Evolutionary conservation across 495 filamentous ascomycete genomes (phyloP), one percentile per base, ranked within the genome.

Genomic region (Alectoria sarmentosa): DNA sequence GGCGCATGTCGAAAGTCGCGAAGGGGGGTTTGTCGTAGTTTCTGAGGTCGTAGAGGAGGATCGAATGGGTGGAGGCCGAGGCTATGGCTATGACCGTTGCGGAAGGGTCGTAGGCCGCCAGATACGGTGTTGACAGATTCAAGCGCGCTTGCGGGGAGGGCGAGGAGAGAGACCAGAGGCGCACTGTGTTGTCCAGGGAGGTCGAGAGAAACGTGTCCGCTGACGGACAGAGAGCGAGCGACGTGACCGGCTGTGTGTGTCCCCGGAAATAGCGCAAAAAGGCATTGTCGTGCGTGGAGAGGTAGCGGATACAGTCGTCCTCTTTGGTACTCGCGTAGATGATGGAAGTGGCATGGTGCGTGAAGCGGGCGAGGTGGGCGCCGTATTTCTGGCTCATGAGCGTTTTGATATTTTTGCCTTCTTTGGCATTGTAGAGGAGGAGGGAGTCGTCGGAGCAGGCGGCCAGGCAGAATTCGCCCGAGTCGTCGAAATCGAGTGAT

Each of bases 311-410:
- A 2, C 89, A 89, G 74, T 98, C 87, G 70, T 99, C 95, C 52
- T 91, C 84, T 69, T 97, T 96, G 6, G 94, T 98, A 72, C 90
- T 94, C 46, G 95, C 91, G 72, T 99, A 96, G 38, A 98, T 88
- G 65, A 99, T 88, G 74, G 88, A 88, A 14, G 86, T 88, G 62
- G 87, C 84, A 66, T 91, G 87, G 67, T 97, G 94, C 3, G 92
- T 95, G 76, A 98, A 99, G 70, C 91, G 87, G 8, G 94, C 94
- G 39, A 96, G 84, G 69, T 95, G 91, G 13, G 88, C 91, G 42
- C 94, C 94, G 67, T 98, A 99, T 72, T 99, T 99, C 73, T 96
- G 89, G 86, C 78, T 79, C 58, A 92, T 85, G 32, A 96, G 81
- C 41, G 86, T 85, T 73, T 98, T 98, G 34, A 87, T 86, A 63